phyloP scores from a whole-genome alignment of 805 yeast species.

The Vanderwaltozyma yarrowii region DNA sequence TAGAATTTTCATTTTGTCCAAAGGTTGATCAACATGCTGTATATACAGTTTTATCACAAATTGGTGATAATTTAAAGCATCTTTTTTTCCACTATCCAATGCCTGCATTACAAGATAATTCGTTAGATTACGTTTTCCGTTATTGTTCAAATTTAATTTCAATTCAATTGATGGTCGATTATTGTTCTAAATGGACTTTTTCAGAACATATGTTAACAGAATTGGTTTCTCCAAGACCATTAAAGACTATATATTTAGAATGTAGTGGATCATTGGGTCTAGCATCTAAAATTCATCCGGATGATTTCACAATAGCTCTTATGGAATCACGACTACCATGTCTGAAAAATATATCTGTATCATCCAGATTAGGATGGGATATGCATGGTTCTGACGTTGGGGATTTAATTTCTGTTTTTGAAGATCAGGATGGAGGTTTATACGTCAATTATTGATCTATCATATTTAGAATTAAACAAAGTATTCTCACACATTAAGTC shows the following conservation, averaged over 20 bases:
- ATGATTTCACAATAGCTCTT: conserved; percentile 78
- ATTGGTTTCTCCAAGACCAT: conserved; percentile 24
- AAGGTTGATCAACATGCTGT: conserved; percentile 55
- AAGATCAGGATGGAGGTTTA: conserved; percentile 70
- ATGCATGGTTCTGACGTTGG: conserved; percentile 47
- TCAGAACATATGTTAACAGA: conserved; percentile 35
- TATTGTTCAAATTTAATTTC: conserved; percentile 65
- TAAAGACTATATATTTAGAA: conserved; percentile 57
- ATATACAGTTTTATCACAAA: conserved; percentile 45
- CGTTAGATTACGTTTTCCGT: conserved; percentile 62
- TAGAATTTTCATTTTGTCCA: conserved; percentile 87
- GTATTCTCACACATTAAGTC: too few relatives aligned
- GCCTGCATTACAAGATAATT: conserved; percentile 62
- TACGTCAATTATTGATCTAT: conserved; percentile 39
- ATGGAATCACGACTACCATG: conserved; percentile 67
- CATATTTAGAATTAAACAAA: too few relatives aligned
- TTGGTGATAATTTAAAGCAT: conserved; percentile 56
- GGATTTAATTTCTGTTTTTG: conserved; percentile 58
- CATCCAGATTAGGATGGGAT: conserved; percentile 83
- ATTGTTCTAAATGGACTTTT: conserved; percentile 43
- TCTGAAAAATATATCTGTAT: conserved; percentile 52
- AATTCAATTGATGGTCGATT: conserved; percentile 71
- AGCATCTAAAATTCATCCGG: conserved; percentile 72
- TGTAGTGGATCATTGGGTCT: conserved; percentile 85
- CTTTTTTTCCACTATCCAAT: conserved; percentile 76